Evolutionary conservation across 257 asterid genomes (phyloP).

Genomic region (Nicotiana paniculata): DNA sequence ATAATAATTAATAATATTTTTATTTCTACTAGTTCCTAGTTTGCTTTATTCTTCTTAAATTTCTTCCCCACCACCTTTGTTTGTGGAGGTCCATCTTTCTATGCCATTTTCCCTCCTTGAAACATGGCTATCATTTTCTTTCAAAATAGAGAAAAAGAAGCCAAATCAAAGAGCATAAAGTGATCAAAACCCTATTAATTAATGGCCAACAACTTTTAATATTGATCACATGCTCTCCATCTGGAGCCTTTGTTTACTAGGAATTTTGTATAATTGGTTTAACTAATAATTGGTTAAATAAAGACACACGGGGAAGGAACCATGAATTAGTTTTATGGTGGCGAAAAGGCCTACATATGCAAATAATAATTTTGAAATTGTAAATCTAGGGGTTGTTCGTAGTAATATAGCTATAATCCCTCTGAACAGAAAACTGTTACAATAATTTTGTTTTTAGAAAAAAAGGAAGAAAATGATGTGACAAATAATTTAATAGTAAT

Average conservation of each 20-base stretch:
- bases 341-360: not conserved
- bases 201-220: too few relatives aligned
- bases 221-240: too few relatives aligned
- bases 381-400: not conserved
- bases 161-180: not conserved
- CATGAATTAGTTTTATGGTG: not conserved
- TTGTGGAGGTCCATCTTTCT: not conserved
- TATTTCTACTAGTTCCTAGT: not conserved
- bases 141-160: not conserved
- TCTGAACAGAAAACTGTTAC: not conserved
- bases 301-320: not conserved
- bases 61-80: not conserved
- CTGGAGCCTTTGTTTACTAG: too few relatives aligned
- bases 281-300: not conserved
- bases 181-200: not conserved
- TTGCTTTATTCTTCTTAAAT: not conserved
- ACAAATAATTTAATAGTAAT: not conserved
- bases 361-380: not conserved
- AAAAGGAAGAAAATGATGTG: not conserved
- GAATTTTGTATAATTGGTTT: not conserved
- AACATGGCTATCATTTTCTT: not conserved
- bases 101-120: not conserved
- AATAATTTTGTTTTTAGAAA: too few relatives aligned
- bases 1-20: not conserved
- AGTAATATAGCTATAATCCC: not conserved